Conservation (phyloP, 345 rosid species). For the Citropsis articulata region DNA sequence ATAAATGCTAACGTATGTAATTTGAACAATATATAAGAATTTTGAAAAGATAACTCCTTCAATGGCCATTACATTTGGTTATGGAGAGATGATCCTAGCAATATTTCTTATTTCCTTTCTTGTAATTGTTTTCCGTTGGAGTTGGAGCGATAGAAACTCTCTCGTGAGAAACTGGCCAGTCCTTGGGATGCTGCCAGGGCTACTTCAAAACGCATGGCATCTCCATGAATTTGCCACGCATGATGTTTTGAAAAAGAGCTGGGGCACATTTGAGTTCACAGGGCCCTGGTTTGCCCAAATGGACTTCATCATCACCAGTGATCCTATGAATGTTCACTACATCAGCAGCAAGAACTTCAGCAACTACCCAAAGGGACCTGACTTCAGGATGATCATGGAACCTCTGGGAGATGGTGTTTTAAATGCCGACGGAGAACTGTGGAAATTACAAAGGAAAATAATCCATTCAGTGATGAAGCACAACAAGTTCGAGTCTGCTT, state of each 20-base stretch:
- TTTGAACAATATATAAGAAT: no score
- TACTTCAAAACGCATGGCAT: background rate
- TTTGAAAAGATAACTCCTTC: no score
- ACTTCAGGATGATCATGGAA: constrained; percentile 19
- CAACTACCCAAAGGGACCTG: constrained; percentile 20
- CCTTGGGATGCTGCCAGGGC: constrained; percentile 17
- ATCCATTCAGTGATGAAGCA: constrained; percentile 13
- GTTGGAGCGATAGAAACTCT: no score
- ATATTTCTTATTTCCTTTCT: no score
- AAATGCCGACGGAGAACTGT: background rate
- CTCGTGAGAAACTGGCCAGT: constrained; percentile 13
- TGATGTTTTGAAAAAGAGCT: background rate
- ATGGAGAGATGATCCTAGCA: no score
- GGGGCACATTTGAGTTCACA: constrained; percentile 15
- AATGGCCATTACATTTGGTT: no score
- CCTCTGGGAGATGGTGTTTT: constrained; percentile 16
- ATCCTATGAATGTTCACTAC: constrained; percentile 15
- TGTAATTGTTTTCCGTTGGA: no score
- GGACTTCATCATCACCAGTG: constrained; percentile 10
- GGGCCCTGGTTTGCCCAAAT: constrained; percentile 23
- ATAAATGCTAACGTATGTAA: no score
- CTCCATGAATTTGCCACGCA: constrained; percentile 1
- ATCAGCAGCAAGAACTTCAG: constrained; percentile 14
- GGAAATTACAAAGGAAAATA: constrained; percentile 23
- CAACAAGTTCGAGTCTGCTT: background rate